A percentile compares a stretch with the other conserved stretches of the same genome.
These are phyloP conservation scores for Gnomoniopsis sp. DNA, from an alignment of 2,329 filamentous ascomycete genomes.

Conservation along the genomic window DNA sequence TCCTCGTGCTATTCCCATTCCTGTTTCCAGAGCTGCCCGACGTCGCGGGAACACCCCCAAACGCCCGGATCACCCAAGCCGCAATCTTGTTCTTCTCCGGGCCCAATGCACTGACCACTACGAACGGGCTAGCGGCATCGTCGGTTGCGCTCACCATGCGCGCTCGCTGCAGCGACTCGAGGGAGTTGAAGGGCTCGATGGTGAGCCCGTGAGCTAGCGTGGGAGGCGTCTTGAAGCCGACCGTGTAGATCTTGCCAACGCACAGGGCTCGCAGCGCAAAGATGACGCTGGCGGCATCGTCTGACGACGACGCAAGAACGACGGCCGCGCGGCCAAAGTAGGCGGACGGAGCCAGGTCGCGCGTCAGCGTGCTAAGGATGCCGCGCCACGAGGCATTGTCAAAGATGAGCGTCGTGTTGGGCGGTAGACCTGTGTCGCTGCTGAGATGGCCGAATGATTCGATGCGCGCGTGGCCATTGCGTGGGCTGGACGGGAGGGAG, in stretches of 20 bases:
- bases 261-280: conserved; percentile 75
- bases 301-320: conserved; percentile 67
- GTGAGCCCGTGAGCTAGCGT: conserved; percentile 63
- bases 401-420: conserved; percentile 60
- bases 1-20: conserved; percentile 42
- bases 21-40: conserved; percentile 14
- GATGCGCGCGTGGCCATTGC: conserved; percentile 19
- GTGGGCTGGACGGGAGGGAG: conserved; percentile 47
- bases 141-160: conserved; percentile 40
- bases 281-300: conserved; percentile 74
- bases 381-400: conserved; percentile 86
- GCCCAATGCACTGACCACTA: conserved; percentile 75
- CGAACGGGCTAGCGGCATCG: conserved; percentile 63
- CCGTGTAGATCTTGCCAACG: conserved; percentile 77
- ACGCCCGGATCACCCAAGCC: conserved; percentile 73
- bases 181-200: conserved; percentile 75
- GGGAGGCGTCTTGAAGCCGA: conserved; percentile 69
- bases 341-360: conserved; percentile 78
- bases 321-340: conserved; percentile 74
- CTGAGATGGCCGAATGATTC: conserved; percentile 14
- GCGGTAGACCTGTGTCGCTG: conserved; percentile 36
- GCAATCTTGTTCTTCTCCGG: conserved; percentile 77
- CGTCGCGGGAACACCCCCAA: conserved; percentile 47
- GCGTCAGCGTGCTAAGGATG: conserved; percentile 75
- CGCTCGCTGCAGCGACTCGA: conserved; percentile 59